Evolutionary conservation across 2,329 filamentous ascomycete genomes (phyloP), one percentile per base, ranked within the genome.

Genomic region (Xylogone sp.): DNA sequence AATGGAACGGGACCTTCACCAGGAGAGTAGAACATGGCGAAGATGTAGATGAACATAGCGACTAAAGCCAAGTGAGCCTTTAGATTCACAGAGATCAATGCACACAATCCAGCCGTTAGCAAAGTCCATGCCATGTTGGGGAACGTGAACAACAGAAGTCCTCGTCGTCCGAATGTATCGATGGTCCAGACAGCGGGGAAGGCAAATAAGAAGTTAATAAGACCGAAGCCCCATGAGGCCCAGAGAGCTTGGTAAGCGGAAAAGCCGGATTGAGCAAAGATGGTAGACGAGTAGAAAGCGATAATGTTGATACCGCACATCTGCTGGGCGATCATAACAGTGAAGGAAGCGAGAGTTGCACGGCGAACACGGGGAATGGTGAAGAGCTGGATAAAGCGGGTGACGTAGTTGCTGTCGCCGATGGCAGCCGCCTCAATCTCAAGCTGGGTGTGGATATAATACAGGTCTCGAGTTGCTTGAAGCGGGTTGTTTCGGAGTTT

Each of bases 271-370:
- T 72, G 57, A 22, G 65, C 64, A 56, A 78, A 78, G 43, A 79
- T 74, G 2, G 70, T 72, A 2, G 69, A 68, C 8, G 69, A 73
- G 56, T 78, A 78, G 45, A 76, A 79, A 4, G 75, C 69, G 42
- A 79, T 75, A 45, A 77, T 74, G 50, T 76, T 77, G 60, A 77
- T 56, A 29, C 55, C 55, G 22, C 45, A 54, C 45, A 54, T 62
- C 19, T 54, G 53, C 27, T 54, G 53, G 1, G 50, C 56, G 6
- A 60, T 83, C 89, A 95, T 95, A 59, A 93, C 88, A 1, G 83
- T 83, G 57, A 84, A 87, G 0, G 88, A 85, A 2, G 88, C 89
- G 20, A 88, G 75, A 4, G 84, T 91, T 2, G 90, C 90, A 29
- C 84, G 78, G 10, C 84, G 79, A 5, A 87, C 73, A 29, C 86